Evolutionary conservation across 768 basidiomycete genomes (phyloP).

Genomic region (Leucocoprinus sp.): DNA sequence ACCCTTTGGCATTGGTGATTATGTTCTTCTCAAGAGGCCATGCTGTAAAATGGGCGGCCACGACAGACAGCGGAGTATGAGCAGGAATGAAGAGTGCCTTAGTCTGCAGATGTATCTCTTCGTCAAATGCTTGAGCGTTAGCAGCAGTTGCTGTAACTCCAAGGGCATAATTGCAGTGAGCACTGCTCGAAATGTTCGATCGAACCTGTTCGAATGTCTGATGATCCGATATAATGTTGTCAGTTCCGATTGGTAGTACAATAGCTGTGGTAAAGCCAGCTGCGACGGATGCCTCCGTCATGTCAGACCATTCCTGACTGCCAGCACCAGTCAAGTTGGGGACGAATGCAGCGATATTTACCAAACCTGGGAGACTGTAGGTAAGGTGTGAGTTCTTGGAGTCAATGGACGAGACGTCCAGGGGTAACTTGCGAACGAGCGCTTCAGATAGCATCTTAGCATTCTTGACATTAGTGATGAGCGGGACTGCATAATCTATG

Average conservation of each 20-base stretch:
- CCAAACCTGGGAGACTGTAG: slow-evolving; percentile 83
- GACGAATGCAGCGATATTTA: slow-evolving; percentile 84
- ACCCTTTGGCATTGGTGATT: slow-evolving; percentile 86
- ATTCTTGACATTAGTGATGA: slow-evolving; percentile 98
- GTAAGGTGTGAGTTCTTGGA: slow-evolving; percentile 92
- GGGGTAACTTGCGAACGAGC: slow-evolving; percentile 77
- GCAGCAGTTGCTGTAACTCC: slow-evolving; percentile 65
- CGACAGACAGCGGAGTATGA: slow-evolving; percentile 55
- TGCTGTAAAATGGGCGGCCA: slow-evolving; percentile 80
- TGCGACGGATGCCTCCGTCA: slow-evolving; percentile 75
- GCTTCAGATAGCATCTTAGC: slow-evolving; percentile 96
- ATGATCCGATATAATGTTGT: slow-evolving; percentile 57
- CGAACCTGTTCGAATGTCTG: slow-evolving; percentile 62
- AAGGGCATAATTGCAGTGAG: slow-evolving; percentile 86
- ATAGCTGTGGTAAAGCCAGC: slow-evolving; percentile 87
- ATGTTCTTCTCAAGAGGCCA: slow-evolving; percentile 94
- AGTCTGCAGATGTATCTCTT: slow-evolving; percentile 70
- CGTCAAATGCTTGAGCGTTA: slow-evolving; percentile 58
- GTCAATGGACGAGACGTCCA: slow-evolving; percentile 87
- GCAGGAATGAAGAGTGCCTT: slow-evolving; percentile 84
- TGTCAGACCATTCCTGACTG: slow-evolving; percentile 53
- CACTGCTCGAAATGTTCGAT: slow-evolving; percentile 48
- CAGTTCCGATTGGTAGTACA: slow-evolving; percentile 63
- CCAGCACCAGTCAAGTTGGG: slow-evolving; percentile 52
- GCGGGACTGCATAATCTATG: slow-evolving; percentile 94